A percentile compares a stretch with the other conserved stretches of the same genome.
Evolutionary conservation across 345 rosid species (phyloP).

Genomic region (Atalantia buxifolia): DNA sequence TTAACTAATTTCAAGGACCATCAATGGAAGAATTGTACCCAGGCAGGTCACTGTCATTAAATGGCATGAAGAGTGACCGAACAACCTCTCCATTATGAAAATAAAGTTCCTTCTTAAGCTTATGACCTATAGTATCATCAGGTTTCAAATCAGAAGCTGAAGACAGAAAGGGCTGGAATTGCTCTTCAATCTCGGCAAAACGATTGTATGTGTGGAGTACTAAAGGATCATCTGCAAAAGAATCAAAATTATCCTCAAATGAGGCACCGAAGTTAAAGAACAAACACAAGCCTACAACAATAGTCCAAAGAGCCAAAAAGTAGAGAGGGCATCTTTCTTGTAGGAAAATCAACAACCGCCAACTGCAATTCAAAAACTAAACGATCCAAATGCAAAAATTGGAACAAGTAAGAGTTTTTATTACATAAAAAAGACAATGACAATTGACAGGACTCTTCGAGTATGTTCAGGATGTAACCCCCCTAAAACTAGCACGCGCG

Average conservation of each 20-base stretch:
- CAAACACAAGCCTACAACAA: neutral
- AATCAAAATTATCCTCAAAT: neutral
- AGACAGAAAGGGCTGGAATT: neutral
- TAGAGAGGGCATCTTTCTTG: neutral
- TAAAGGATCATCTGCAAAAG: neutral
- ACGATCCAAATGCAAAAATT: neutral
- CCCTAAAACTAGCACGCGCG: too few species aligned
- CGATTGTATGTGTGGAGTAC: neutral
- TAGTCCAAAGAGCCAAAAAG: neutral
- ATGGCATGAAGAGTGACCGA: neutral
- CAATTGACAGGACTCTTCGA: neutral
- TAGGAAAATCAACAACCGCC: neutral
- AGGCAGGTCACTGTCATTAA: neutral
- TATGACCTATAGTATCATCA: neutral
- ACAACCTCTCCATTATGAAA: neutral
- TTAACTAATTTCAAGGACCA: neutral
- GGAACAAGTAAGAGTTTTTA: neutral
- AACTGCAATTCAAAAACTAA: neutral
- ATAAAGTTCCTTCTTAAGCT: neutral
- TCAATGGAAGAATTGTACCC: neutral
- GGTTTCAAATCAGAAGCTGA: neutral
- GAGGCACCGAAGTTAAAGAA: neutral
- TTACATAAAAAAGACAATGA: neutral
- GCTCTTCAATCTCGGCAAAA: slow-evolving; percentile 1
- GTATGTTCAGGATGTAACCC: too few species aligned